Percentiles rank a stretch among this genome's conserved stretches.
These are phyloP conservation scores for Aspergillus ochraceoroseus DNA, from an alignment of 2,329 filamentous ascomycete species.

Conservation along the genomic window DNA sequence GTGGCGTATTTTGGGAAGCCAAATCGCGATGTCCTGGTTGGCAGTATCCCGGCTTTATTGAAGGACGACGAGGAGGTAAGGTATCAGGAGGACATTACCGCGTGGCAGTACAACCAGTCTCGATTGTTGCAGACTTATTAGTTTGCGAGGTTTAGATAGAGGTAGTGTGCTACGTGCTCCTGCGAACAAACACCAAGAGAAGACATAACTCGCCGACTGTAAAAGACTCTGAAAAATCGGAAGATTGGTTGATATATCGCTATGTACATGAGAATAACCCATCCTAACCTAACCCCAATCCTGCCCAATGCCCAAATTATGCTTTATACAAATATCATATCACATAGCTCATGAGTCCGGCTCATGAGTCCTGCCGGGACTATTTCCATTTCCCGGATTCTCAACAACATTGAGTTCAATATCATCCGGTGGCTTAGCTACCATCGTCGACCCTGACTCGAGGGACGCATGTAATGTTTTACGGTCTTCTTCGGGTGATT, in stretches of 20 bases:
- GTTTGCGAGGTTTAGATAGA: too few relatives aligned
- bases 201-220: too few relatives aligned
- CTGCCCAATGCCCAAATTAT: too few relatives aligned
- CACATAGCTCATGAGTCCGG: conserved; percentile 18
- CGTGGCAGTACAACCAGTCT: conserved; percentile 12
- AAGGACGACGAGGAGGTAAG: conserved; percentile 1
- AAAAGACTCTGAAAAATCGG: too few relatives aligned
- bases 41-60: conserved; percentile 6
- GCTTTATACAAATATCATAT: conserved; percentile 8
- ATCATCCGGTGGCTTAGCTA: conserved; percentile 13
- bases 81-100: conserved; percentile 10
- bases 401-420: conserved; percentile 18
- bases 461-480: conserved; percentile 2
- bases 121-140: conserved; percentile 10
- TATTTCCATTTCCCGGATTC: conserved; percentile 2
- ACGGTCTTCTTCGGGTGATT: conserved; percentile 14
- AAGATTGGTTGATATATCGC: too few relatives aligned
- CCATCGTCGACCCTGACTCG: background rate
- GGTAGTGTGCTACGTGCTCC: too few relatives aligned
- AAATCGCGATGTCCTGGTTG: conserved; percentile 9
- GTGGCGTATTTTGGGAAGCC: conserved; percentile 17
- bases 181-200: too few relatives aligned
- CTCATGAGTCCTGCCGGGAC: conserved; percentile 2
- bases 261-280: conserved; percentile 7
- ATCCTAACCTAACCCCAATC: too few relatives aligned